phyloP scores from a whole-genome alignment of 352 stramenopile genomes.

The Pythium coloratum region DNA sequence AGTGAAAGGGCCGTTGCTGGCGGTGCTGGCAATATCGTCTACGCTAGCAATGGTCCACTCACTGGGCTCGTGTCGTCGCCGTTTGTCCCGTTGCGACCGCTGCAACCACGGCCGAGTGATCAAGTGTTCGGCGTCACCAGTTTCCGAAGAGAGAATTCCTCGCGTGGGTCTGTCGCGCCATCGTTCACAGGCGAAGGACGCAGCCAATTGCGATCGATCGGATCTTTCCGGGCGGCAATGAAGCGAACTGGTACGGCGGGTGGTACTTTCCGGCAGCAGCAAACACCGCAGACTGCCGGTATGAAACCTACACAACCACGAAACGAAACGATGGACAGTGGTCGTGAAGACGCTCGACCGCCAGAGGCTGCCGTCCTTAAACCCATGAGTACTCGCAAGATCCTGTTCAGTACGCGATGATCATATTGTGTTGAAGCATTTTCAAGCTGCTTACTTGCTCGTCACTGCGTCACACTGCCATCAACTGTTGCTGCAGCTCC shows the following conservation, averaged over 20 bases:
- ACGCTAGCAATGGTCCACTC: neutral
- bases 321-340: neutral
- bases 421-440: neutral
- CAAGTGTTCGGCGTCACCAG: neutral
- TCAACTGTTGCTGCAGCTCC: neutral
- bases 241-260: neutral
- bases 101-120: neutral
- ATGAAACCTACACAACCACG: neutral
- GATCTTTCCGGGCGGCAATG: neutral
- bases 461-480: neutral
- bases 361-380: neutral
- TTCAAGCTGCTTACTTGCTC: neutral
- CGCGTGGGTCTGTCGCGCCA: neutral
- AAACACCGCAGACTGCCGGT: neutral
- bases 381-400: neutral
- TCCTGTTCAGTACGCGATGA: neutral
- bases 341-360: neutral
- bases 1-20: neutral
- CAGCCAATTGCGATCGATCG: slow-evolving; percentile 1
- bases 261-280: neutral
- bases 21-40: neutral
- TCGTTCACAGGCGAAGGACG: neutral
- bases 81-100: neutral
- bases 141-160: neutral
- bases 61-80: neutral